A percentile compares a stretch with the other conserved stretches of the same genome.
Evolutionary conservation across 805 yeast species (phyloP).

Genomic region (Hanseniaspora meyeri): DNA sequence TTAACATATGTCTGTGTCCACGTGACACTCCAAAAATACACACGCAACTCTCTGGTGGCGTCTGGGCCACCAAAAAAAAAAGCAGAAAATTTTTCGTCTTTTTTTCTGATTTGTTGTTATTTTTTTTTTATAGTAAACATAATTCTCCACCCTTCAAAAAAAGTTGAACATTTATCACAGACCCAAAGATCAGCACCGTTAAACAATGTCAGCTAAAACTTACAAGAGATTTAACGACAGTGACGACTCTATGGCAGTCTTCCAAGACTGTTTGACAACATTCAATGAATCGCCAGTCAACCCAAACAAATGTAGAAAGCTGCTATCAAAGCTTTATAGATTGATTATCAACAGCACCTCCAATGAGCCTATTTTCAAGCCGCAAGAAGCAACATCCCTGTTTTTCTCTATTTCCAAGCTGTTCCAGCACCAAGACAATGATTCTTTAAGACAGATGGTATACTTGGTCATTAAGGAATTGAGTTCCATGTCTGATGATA

Average conservation of each 20-base stretch:
- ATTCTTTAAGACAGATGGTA: conserved; percentile 78
- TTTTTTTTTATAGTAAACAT: not conserved
- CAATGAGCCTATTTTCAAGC: conserved; percentile 44
- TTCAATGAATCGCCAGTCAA: conserved; percentile 86
- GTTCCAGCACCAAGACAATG: conserved; percentile 81
- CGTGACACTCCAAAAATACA: not conserved
- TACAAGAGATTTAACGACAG: conserved; percentile 75
- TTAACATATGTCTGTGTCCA: not conserved
- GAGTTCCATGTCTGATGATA: conserved; percentile 72
- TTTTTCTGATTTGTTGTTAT: not conserved
- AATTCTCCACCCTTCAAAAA: too few relatives aligned
- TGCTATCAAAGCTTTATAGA: conserved; percentile 72
- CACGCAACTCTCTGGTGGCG: not conserved
- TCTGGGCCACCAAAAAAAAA: not conserved
- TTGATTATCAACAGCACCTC: conserved; percentile 32
- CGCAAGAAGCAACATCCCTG: conserved; percentile 78
- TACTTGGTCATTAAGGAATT: conserved; percentile 90
- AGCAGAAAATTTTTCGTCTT: not conserved
- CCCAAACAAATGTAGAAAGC: conserved; percentile 71
- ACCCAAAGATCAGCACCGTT: not conserved
- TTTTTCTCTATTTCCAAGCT: conserved; percentile 89
- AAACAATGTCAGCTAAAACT: conserved; percentile 61
- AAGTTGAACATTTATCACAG: not conserved
- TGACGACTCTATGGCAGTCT: conserved; percentile 94
- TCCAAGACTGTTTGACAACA: conserved; percentile 85